phyloP scores from a whole-genome alignment of 306 rosid species.

The Hippophae tibetana region DNA sequence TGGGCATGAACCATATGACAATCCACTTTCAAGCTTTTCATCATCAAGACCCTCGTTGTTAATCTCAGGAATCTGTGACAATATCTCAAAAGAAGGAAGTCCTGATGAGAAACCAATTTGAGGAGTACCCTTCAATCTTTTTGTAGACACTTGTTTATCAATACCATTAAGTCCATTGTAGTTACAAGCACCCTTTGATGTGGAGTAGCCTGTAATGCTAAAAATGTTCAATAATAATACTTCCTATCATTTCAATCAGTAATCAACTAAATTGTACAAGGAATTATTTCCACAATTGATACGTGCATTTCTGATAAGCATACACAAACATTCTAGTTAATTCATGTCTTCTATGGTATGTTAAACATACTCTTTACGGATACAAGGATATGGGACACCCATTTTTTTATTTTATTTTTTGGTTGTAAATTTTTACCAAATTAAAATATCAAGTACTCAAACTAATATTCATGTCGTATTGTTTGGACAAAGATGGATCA shows the following conservation, averaged over 20 bases:
- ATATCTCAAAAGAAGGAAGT: constrained; percentile 43
- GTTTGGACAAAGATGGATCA: no score
- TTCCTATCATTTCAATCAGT: neutral
- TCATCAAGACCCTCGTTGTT: constrained; percentile 28
- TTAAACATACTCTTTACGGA: no score
- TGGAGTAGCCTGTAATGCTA: constrained; percentile 35
- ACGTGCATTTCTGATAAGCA: no score
- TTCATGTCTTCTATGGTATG: no score
- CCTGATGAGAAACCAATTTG: constrained; percentile 50
- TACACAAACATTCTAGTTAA: no score
- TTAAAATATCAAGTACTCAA: no score
- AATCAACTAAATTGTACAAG: neutral
- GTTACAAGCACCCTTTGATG: constrained; percentile 37
- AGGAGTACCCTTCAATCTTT: constrained; percentile 35
- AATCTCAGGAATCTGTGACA: constrained; percentile 53
- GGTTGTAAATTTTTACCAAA: no score
- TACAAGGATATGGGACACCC: no score
- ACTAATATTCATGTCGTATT: no score
- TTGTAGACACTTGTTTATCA: constrained; percentile 27
- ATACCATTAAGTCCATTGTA: constrained; percentile 26
- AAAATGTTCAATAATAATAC: constrained; percentile 10
- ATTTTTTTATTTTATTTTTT: no score
- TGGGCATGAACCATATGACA: constrained; percentile 51
- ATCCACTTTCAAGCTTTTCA: constrained; percentile 30
- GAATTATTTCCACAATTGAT: neutral